Base-by-base conservation (phyloP, 768 basidiomycete species). In the Trametes maxima region DNA sequence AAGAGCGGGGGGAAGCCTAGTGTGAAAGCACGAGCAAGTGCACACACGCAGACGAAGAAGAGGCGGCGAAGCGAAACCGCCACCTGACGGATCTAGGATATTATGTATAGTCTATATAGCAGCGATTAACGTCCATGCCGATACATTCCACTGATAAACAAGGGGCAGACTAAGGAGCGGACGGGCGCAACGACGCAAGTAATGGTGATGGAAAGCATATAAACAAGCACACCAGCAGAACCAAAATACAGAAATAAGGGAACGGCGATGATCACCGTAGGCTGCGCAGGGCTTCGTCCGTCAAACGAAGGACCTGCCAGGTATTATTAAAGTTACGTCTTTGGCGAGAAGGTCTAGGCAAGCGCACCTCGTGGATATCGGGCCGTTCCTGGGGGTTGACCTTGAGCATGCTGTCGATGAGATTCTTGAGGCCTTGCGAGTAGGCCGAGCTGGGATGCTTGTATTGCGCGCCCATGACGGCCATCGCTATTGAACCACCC, bases 401-500 rank as follows among this genome's bases (percentile, higher is more conserved):
- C 62, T 89, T 90, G 51, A 98, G 75, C 89, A 92, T 91, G 46
- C 78, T 78, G 72, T 95, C 90, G 57, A 99, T 92, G 49, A 99
- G 78, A 51, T 87, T 82, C 68, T 83, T 86, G 60, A 96, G 76
- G 5, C 90, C 92, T 69, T 94, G 86, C 14, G 92, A 92, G 73
- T 95, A 97, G n/a, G 83, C 85, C 3, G 90, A 91, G 55, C 77
- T 79, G 0, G 95, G 95, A 68, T 98, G 94, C 67, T 88, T 89
- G 76, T 95, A 99, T 66, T 92, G 88, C 0, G 94, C 96, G 65
- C 92, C 94, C 62, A 95, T 78, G 50, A 97, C 96, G 0, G 96
- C 95, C 95, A 99, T 96, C 1, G 95, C 95, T 69, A 98, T 94
- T 46, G 93, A 95, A 13, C 94, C 94, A 37, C 96, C 96, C 72